These are phyloP conservation scores for Acrocalymma vagum DNA, from an alignment of 2,329 filamentous ascomycete genomes.

Conservation along the genomic window DNA sequence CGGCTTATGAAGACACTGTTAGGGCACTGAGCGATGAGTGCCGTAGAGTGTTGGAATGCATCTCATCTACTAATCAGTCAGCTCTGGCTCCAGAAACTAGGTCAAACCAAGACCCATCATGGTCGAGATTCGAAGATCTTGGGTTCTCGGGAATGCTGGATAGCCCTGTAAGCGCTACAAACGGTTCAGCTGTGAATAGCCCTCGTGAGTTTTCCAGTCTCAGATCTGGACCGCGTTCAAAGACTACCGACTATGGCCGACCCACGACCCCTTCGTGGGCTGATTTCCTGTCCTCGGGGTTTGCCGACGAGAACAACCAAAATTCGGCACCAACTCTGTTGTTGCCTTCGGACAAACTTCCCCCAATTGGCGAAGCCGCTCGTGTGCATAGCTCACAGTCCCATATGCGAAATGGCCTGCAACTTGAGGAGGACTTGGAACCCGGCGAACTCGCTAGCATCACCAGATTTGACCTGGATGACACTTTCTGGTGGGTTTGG, in stretches of 20 bases:
- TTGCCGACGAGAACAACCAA: conserved; percentile 78
- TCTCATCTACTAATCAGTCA: conserved; percentile 87
- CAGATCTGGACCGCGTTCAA: conserved; percentile 72
- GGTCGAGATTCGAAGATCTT: conserved; percentile 96
- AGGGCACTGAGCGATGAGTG: conserved; percentile 92
- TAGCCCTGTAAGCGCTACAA: conserved; percentile 61
- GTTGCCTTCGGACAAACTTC: conserved; percentile 92
- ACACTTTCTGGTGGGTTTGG: conserved; percentile 99
- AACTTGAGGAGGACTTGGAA: conserved; percentile 76
- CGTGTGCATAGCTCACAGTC: conserved; percentile 89
- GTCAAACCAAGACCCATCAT: conserved; percentile 76
- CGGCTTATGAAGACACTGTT: conserved; percentile 88
- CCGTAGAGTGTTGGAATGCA: conserved; percentile 84
- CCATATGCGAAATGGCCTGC: conserved; percentile 69
- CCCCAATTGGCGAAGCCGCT: conserved; percentile 74
- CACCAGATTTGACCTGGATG: conserved; percentile 83
- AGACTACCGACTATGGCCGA: conserved; percentile 72
- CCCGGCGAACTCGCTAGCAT: conserved; percentile 96
- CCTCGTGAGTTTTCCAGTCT: conserved; percentile 80
- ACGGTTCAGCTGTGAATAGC: conserved; percentile 32
- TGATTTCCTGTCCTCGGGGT: conserved; percentile 94
- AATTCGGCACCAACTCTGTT: conserved; percentile 72
- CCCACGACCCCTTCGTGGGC: conserved; percentile 98
- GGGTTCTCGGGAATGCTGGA: conserved; percentile 83
- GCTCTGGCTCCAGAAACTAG: conserved; percentile 68